Base-by-base conservation (phyloP, 2,329 filamentous ascomycete species). In the Neofusicoccum umdonicola region DNA sequence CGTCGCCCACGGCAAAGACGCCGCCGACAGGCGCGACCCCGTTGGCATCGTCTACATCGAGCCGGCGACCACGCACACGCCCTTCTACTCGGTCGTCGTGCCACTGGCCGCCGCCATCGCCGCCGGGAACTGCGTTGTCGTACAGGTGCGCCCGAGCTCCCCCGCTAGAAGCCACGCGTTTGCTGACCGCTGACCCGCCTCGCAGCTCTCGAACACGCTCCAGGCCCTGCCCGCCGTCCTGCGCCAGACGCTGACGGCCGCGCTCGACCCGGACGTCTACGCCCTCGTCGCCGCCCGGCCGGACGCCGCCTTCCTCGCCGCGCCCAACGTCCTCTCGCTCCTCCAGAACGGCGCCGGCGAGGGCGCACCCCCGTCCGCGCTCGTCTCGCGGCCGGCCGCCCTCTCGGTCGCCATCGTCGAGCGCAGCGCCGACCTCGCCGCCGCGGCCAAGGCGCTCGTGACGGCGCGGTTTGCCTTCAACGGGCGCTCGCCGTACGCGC, bases 401-500 rank as follows among this genome's bases (percentile, higher is more conserved):
- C 76, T 77, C 12, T 77, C 78, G 2, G 73, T 88, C 4, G 86
- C 86, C 0, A 71, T 90, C 0, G 85, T 90, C 1, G 87, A 90
- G 70, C 80, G 87, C 19, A 85, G 83, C 2, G 85, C 85, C 11
- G 78, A 88, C 67, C 66, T 89, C 1, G 71, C 79, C 5, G 69
- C 74, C 2, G 86, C 87, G 0, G 87, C 87, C 0, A 75, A 79
- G 63, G 78, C 80, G 2, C 76, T 89, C 0, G 80, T 84, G 0
- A 77, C 76, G 0, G 85, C 87, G 1, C 79, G 85, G 2, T 85
- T 88, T 68, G 75, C 76, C 13, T 85, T 87, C 35, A 78, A 82
- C 1, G 86, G 86, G 2, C 78, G 74, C 2, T 88, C 86, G 0
- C 81, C 85, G 0, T 89, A 88, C 69, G 83, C 85, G 0, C 87